Evolutionary conservation across 805 yeast species (phyloP).

Genomic region (Candida insectalens): DNA sequence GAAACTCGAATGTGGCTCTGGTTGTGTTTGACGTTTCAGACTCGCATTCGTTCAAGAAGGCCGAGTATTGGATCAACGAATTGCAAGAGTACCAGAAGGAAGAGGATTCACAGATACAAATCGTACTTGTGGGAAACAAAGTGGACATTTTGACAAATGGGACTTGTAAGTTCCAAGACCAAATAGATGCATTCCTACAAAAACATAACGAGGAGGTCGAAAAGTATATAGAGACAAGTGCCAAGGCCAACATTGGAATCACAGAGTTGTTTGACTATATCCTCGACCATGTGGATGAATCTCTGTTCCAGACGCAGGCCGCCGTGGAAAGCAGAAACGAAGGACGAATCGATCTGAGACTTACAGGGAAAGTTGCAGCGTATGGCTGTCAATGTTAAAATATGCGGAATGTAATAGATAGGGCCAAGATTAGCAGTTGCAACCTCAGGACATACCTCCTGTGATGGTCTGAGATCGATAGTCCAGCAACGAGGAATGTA

Average conservation of each 20-base stretch:
- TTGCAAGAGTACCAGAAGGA: conserved; percentile 28
- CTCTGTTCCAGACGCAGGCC: conserved; percentile 16
- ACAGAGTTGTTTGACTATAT: conserved; percentile 29
- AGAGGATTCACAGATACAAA: conserved; percentile 17
- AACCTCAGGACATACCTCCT: too few species aligned
- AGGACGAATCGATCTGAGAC: conserved; percentile 17
- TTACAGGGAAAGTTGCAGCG: neutral
- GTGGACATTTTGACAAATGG: conserved; percentile 38
- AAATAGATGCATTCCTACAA: conserved; percentile 15
- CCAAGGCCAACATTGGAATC: conserved; percentile 63
- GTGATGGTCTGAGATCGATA: too few species aligned
- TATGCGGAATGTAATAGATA: too few species aligned
- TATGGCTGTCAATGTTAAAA: conserved; percentile 14
- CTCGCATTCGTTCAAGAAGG: conserved; percentile 44
- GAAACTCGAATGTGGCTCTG: conserved; percentile 76
- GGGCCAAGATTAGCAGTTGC: too few species aligned
- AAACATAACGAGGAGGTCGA: conserved; percentile 8
- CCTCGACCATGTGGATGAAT: conserved; percentile 19
- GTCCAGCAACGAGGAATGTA: too few species aligned
- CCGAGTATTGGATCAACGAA: conserved; percentile 88
- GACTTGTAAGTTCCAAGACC: conserved; percentile 13
- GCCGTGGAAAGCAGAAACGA: conserved; percentile 8
- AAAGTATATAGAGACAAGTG: conserved; percentile 43
- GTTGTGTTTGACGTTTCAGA: conserved; percentile 81
- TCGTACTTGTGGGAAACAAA: conserved; percentile 74